phyloP scores from a whole-genome alignment of 2,329 filamentous ascomycete genomes.

The Claviceps paspali region DNA sequence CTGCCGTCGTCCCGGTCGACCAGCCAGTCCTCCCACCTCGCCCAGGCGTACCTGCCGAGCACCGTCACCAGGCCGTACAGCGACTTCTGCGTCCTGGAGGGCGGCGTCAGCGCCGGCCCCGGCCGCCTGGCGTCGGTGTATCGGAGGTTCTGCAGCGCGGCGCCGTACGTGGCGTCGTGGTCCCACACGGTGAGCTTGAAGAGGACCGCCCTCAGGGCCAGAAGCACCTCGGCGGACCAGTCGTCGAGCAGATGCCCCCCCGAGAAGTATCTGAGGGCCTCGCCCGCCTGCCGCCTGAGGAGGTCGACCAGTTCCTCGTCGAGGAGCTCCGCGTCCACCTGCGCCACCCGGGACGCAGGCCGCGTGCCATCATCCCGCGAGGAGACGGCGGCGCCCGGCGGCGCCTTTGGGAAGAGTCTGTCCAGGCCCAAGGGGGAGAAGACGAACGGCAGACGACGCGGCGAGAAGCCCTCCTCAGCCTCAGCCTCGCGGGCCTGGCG shows the following conservation, averaged over 20 bases:
- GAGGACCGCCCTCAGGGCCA: slow-evolving; percentile 60
- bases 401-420: no score
- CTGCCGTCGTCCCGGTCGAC: slow-evolving; percentile 63
- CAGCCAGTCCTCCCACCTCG: slow-evolving; percentile 80
- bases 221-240: slow-evolving; percentile 72
- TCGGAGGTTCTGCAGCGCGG: slow-evolving; percentile 76
- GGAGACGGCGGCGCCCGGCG: no score
- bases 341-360: slow-evolving; percentile 82
- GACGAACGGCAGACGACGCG: no score
- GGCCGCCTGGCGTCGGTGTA: slow-evolving; percentile 68
- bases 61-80: slow-evolving; percentile 77
- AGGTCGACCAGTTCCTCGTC: slow-evolving; percentile 86
- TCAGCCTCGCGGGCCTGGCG: slow-evolving; percentile 60
- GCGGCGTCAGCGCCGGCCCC: slow-evolving; percentile 48
- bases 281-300: slow-evolving; percentile 70
- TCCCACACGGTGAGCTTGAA: slow-evolving; percentile 98
- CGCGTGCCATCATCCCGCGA: slow-evolving; percentile 65
- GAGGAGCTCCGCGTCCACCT: slow-evolving; percentile 88
- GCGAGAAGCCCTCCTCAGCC: no score
- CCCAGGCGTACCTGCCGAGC: slow-evolving; percentile 78
- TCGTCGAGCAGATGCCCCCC: slow-evolving; percentile 64
- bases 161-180: slow-evolving; percentile 87
- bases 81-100: slow-evolving; percentile 69
- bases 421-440: no score
- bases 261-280: slow-evolving; percentile 76